Percentiles rank a stretch among this genome's conserved stretches.
phyloP scores from a whole-genome alignment of 345 rosid genomes.

The Lumnitzera racemosa region DNA sequence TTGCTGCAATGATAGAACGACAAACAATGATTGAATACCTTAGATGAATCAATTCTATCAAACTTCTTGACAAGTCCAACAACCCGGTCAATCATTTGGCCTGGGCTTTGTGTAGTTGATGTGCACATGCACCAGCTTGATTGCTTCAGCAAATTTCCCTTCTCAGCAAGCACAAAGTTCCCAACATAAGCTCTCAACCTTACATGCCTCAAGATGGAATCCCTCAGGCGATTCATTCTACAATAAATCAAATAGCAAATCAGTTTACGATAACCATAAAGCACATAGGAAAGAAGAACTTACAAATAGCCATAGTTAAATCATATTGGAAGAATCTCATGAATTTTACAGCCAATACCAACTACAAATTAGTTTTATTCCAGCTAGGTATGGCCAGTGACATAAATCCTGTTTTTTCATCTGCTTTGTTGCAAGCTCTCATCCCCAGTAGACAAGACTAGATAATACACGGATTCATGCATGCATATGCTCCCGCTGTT shows the following conservation, averaged over 20 bases:
- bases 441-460: no score
- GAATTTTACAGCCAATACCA: no score
- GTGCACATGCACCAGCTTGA: slow-evolving; percentile 22
- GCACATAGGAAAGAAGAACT: no score
- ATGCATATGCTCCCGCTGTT: no score
- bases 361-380: no score
- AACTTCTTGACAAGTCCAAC: slow-evolving; percentile 46
- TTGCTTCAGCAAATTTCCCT: slow-evolving; percentile 19
- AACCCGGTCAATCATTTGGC: slow-evolving; percentile 34
- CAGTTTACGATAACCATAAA: no score
- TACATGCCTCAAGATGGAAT: slow-evolving; percentile 36
- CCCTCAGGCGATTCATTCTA: slow-evolving; percentile 34
- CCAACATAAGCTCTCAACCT: slow-evolving; percentile 26
- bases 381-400: no score
- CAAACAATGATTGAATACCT: slow-evolving; percentile 22
- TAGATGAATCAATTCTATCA: slow-evolving; percentile 42
- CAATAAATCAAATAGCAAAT: slow-evolving; percentile 9
- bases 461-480: no score
- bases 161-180: slow-evolving; percentile 3
- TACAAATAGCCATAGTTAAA: no score
- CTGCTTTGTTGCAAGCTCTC: no score
- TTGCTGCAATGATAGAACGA: not conserved
- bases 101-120: slow-evolving; percentile 15
- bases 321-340: no score
- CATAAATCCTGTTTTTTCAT: no score